Percentiles rank a stretch among this genome's conserved stretches.
Evolutionary conservation across 164 flowering plant genomes (phyloP).

Genomic region (Aristolochia californica): DNA sequence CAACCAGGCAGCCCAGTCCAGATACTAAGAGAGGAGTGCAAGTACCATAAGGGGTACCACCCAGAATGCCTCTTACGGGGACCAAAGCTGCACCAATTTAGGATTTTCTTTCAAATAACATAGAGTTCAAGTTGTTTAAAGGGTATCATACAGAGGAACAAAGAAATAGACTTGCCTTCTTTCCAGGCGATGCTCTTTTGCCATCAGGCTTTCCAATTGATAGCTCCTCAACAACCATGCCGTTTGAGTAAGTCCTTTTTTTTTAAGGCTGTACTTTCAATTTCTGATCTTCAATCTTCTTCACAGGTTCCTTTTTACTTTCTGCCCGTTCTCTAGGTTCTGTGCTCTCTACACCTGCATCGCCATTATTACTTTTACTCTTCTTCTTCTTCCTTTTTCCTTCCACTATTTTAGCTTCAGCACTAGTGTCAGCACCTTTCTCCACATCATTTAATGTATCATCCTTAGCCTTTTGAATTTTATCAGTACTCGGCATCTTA

Average conservation of each 20-base stretch:
- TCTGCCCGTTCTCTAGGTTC: not conserved
- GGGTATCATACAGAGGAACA: no score
- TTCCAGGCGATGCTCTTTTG: slow-evolving; percentile 71
- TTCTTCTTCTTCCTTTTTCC: slow-evolving; percentile 55
- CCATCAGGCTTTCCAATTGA: slow-evolving; percentile 91
- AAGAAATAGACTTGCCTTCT: slow-evolving; percentile 27
- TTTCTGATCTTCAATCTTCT: slow-evolving; percentile 22
- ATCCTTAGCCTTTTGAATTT: slow-evolving; percentile 6
- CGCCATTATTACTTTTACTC: slow-evolving; percentile 22
- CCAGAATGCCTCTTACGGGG: no score
- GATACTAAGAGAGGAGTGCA: no score
- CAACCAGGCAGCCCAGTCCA: no score
- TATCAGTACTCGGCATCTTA: slow-evolving; percentile 3
- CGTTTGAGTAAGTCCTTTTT: slow-evolving; percentile 65
- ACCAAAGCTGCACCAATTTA: no score
- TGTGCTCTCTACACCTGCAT: slow-evolving; percentile 2
- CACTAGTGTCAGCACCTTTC: slow-evolving; percentile 8
- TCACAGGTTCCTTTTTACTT: slow-evolving; percentile 15
- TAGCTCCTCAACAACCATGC: slow-evolving; percentile 72
- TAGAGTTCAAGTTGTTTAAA: no score
- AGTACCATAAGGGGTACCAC: no score
- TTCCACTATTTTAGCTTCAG: slow-evolving; percentile 43
- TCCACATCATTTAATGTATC: not conserved
- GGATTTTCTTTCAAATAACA: no score
- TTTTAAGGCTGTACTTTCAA: slow-evolving; percentile 26